These are phyloP conservation scores for Termitomyces titanicus DNA, from an alignment of 768 basidiomycete genomes.

Conservation along the genomic window DNA sequence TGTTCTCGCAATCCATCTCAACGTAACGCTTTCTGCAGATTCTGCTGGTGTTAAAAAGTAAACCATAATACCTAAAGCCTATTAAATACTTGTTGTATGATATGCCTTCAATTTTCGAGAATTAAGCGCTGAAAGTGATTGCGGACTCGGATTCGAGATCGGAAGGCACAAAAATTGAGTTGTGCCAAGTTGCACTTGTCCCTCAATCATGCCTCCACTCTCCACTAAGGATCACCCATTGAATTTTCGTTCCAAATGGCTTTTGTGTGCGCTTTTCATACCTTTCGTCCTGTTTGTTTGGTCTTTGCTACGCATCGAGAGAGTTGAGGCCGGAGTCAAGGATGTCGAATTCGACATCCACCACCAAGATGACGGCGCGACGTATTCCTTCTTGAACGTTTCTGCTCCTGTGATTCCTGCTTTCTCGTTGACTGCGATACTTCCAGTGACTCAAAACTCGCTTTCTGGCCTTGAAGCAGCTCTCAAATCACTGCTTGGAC, in stretches of 20 bases:
- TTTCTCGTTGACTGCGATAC: conserved; percentile 41
- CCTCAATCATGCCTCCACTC: background rate
- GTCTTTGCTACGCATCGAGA: background rate
- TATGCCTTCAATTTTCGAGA: too few relatives aligned
- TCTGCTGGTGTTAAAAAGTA: background rate
- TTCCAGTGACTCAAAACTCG: conserved; percentile 41
- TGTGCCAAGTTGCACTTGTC: background rate
- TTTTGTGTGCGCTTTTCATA: conserved; percentile 1
- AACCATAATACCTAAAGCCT: too few relatives aligned
- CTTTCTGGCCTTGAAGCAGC: conserved; percentile 27
- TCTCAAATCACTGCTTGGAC: conserved; percentile 36
- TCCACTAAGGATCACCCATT: background rate
- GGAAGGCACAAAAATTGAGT: background rate
- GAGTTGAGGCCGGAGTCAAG: background rate
- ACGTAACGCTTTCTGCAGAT: background rate
- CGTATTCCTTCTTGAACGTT: conserved; percentile 2
- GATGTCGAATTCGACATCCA: conserved; percentile 1
- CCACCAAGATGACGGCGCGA: conserved; percentile 7
- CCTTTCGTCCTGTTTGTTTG: conserved; percentile 5
- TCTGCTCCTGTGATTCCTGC: conserved; percentile 11
- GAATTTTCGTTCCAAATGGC: conserved; percentile 2
- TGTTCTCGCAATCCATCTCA: background rate
- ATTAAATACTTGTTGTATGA: background rate
- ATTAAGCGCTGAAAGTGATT: background rate
- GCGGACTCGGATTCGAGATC: background rate